Base-by-base conservation (phyloP, 177 flowering plant species). In the Vitis hybrid region DNA sequence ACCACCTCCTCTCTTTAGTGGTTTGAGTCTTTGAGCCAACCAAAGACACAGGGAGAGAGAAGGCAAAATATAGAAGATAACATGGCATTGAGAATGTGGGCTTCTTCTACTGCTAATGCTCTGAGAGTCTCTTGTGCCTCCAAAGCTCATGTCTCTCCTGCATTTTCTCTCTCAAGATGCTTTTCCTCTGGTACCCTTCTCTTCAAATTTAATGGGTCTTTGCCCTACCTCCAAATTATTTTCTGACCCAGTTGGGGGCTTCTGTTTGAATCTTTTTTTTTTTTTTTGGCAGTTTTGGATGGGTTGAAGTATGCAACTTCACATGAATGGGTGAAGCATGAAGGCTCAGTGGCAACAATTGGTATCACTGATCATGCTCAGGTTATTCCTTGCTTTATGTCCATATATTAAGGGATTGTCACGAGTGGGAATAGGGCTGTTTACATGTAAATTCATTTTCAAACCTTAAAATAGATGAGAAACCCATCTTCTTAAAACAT, bases 321-420 rank as follows among this genome's bases (percentile, higher is more conserved):
- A 66, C 99, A 96, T 80, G 99, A 96, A 76, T 96, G 95, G 97
- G 99, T 90, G 84, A 96, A 96, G 81, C 97, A 88, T 80, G 99
- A 93, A 60, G 99, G 99, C 46, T 9, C 85, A 1, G 97, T 91
- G 64, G 97, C 98, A 61, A 90, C 93, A 30, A 75, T 96, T 77
- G 99, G 99, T 76, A 91, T 96, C 78, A 96, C 97, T 68, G 91
- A 91, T 65, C 99, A 96, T 85, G 99, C 99, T 70, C 99, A 94
- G 97, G 99, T 93, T 48, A n/a, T 49, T 70, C 7, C 13, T 48
- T 12, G 1, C 57, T 55, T 27, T 8, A 3, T 35, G 14, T 13
- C 6, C 67, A 55, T 35, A 27, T 27, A 0, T 27, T 27, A 27
- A 27, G 30, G 30, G 30, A 27, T 27, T 27, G 30, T 27, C 30